Conservation (phyloP, 202 grass and related monocot genomes). For the Saccharum hybrid region DNA sequence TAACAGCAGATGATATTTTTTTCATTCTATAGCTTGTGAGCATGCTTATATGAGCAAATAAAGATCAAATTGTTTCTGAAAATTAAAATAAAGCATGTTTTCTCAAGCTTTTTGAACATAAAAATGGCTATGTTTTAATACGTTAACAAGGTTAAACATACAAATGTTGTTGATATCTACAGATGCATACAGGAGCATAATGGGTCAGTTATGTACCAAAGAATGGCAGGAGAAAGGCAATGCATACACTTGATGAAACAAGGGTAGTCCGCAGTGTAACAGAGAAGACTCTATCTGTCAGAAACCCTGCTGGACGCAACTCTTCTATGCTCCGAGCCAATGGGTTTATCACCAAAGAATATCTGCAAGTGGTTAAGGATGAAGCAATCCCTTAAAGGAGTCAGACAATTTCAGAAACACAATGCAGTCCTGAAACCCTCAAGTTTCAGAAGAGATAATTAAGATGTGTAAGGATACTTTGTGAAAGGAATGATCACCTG, state of each 20-base stretch:
- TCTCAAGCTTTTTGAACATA: background rate
- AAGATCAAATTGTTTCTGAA: background rate
- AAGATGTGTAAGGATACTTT: constrained; percentile 71
- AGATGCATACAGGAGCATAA: background rate
- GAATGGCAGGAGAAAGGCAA: constrained; percentile 89
- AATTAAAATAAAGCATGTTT: background rate
- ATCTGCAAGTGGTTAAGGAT: constrained; percentile 74
- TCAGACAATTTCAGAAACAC: constrained; percentile 9
- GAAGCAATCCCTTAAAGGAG: background rate
- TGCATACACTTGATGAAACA: constrained; percentile 71
- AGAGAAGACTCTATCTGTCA: constrained; percentile 52
- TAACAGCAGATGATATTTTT: background rate
- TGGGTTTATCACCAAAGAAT: constrained; percentile 84
- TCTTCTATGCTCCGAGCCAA: constrained; percentile 89
- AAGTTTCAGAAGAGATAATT: background rate
- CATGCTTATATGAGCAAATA: background rate
- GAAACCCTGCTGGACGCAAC: constrained; percentile 56
- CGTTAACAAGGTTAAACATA: background rate
- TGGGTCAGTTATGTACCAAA: constrained; percentile 56
- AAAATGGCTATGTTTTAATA: background rate
- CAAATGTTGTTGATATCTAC: background rate
- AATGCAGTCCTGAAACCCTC: constrained; percentile 19
- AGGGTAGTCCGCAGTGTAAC: constrained; percentile 67
- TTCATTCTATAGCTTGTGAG: background rate
- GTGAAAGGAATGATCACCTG: constrained; percentile 92